These are phyloP conservation scores for Arxiozyma telluris DNA, from an alignment of 1,139 yeast species.

Conservation along the genomic window DNA sequence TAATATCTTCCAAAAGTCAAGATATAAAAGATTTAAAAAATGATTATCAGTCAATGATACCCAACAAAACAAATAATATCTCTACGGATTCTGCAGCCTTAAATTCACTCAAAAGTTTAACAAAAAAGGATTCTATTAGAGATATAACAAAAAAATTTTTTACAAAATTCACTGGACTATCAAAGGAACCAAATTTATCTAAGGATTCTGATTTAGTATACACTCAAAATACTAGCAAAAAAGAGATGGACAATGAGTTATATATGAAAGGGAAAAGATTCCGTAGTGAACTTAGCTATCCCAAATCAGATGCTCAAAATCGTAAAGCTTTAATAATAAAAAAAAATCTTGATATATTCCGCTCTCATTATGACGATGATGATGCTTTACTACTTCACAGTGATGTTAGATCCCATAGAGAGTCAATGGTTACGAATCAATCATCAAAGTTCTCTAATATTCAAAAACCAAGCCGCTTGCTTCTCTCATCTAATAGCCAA, in stretches of 20 bases:
- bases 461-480: not conserved
- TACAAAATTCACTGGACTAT: conserved; percentile 11
- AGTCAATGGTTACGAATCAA: conserved; percentile 3
- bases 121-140: conserved; percentile 16
- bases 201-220: not conserved
- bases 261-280: not conserved
- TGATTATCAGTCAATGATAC: not conserved
- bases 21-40: not conserved
- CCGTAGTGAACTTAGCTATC: not conserved
- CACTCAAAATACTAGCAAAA: not conserved
- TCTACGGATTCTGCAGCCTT: conserved; percentile 20
- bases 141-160: conserved; percentile 21
- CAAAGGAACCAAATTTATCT: not conserved
- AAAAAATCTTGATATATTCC: conserved; percentile 4
- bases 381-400: not conserved
- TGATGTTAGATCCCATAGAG: conserved; percentile 3
- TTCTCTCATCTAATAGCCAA: not conserved
- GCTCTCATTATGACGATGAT: not conserved
- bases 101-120: conserved; percentile 22
- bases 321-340: conserved; percentile 1
- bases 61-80: not conserved
- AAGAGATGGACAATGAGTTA: not conserved
- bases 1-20: not conserved
- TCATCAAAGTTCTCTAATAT: conserved; percentile 5
- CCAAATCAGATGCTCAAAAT: not conserved